phyloP scores from a whole-genome alignment of 2,329 filamentous ascomycete genomes.

The Venturia effusa region DNA sequence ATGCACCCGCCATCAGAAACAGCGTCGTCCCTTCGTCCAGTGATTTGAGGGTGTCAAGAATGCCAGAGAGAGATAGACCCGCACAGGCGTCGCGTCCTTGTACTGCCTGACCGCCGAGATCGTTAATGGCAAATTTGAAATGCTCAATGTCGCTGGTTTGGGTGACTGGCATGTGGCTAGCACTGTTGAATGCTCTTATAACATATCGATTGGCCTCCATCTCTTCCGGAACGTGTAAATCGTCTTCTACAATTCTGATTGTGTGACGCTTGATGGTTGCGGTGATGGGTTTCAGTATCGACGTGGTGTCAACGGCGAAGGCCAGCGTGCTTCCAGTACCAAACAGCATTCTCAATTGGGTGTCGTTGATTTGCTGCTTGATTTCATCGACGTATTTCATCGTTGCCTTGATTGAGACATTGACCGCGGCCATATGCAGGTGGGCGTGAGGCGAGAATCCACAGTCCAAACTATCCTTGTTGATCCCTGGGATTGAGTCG shows the following conservation, averaged over 20 bases:
- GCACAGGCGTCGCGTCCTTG: neutral
- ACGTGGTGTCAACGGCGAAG: neutral
- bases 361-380: neutral
- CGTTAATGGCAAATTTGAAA: neutral
- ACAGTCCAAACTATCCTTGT: conserved; percentile 5
- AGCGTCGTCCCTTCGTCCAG: neutral
- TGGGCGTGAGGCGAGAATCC: neutral
- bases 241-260: neutral
- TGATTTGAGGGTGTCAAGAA: neutral
- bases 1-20: neutral
- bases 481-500: neutral
- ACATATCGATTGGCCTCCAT: neutral
- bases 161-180: neutral
- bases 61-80: neutral
- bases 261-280: neutral
- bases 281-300: neutral
- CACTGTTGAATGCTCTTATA: neutral
- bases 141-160: neutral
- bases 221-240: neutral
- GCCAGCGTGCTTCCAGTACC: neutral
- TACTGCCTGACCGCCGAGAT: neutral
- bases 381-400: neutral
- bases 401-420: neutral
- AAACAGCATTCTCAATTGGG: neutral
- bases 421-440: neutral